Conservation (phyloP, 2,329 filamentous ascomycete genomes). For the Venturia aucupariae region DNA sequence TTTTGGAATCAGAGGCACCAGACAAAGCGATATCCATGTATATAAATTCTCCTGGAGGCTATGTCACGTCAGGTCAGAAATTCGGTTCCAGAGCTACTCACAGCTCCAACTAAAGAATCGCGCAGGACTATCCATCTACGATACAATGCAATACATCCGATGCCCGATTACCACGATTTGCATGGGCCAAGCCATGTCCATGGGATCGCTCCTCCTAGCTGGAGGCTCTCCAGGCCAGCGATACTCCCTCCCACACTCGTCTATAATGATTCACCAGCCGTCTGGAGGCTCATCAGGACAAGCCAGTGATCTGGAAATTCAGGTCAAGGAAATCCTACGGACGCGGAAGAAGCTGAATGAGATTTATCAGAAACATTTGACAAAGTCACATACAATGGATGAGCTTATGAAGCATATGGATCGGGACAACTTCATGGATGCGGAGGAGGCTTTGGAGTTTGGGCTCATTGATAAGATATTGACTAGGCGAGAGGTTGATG, state of each 20-base stretch:
- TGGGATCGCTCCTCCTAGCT: conserved; percentile 82
- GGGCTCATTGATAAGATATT: conserved; percentile 91
- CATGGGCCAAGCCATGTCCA: conserved; percentile 86
- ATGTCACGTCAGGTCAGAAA: conserved; percentile 63
- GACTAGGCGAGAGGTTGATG: conserved; percentile 45
- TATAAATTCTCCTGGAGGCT: conserved; percentile 93
- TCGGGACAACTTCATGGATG: conserved; percentile 86
- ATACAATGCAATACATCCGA: conserved; percentile 96
- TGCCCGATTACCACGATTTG: conserved; percentile 92
- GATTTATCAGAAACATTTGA: conserved; percentile 83
- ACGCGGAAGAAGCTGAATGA: conserved; percentile 77
- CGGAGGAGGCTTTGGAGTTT: conserved; percentile 77
- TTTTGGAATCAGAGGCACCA: conserved; percentile 93
- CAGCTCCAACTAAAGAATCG: conserved; percentile 5
- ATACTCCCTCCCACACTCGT: conserved; percentile 83
- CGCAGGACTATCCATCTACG: conserved; percentile 71
- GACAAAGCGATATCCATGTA: conserved; percentile 95
- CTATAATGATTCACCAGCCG: conserved; percentile 96
- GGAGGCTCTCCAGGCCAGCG: conserved; percentile 79
- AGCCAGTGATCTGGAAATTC: conserved; percentile 81
- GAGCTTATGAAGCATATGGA: conserved; percentile 96
- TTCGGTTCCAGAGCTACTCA: neutral
- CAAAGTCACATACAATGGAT: conserved; percentile 63
- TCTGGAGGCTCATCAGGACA: conserved; percentile 63
- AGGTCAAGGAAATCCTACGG: conserved; percentile 90